phyloP scores from a whole-genome alignment of 495 filamentous ascomycete genomes.

The Penicillium psychrofluorescens region DNA sequence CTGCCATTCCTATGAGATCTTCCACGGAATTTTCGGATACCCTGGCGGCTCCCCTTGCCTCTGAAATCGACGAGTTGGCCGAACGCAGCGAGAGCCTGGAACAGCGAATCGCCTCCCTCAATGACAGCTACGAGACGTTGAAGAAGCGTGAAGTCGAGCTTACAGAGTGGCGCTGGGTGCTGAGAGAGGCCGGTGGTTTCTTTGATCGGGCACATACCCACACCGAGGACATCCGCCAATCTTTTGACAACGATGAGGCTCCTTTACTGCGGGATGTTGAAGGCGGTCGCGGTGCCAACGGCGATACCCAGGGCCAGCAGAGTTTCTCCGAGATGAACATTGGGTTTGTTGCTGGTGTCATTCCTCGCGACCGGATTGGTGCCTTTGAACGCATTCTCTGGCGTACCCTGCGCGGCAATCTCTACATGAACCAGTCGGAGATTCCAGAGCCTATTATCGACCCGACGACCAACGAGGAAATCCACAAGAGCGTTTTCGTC shows the following conservation, averaged over 20 bases:
- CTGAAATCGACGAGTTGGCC: slow-evolving; percentile 91
- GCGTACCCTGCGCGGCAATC: slow-evolving; percentile 91
- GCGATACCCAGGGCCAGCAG: slow-evolving; percentile 65
- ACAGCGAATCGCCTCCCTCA: slow-evolving; percentile 81
- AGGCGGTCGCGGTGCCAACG: slow-evolving; percentile 57
- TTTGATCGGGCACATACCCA: slow-evolving; percentile 94
- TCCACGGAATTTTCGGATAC: slow-evolving; percentile 80
- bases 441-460: slow-evolving; percentile 93
- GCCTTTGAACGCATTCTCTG: slow-evolving; percentile 96
- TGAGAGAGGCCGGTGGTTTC: slow-evolving; percentile 91
- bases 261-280: slow-evolving; percentile 81
- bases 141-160: slow-evolving; percentile 96
- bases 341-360: slow-evolving; percentile 98
- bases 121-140: slow-evolving; percentile 95
- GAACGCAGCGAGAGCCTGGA: slow-evolving; percentile 89
- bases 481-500: slow-evolving; percentile 97
- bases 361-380: slow-evolving; percentile 83
- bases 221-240: slow-evolving; percentile 91
- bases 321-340: slow-evolving; percentile 96
- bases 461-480: slow-evolving; percentile 79
- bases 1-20: slow-evolving; percentile 70
- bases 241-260: slow-evolving; percentile 79
- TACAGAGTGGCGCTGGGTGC: slow-evolving; percentile 95
- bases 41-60: slow-evolving; percentile 75
- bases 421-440: slow-evolving; percentile 99